Conservation (phyloP, 192 early-diverging fungal species). For the Coemansia sp. region DNA sequence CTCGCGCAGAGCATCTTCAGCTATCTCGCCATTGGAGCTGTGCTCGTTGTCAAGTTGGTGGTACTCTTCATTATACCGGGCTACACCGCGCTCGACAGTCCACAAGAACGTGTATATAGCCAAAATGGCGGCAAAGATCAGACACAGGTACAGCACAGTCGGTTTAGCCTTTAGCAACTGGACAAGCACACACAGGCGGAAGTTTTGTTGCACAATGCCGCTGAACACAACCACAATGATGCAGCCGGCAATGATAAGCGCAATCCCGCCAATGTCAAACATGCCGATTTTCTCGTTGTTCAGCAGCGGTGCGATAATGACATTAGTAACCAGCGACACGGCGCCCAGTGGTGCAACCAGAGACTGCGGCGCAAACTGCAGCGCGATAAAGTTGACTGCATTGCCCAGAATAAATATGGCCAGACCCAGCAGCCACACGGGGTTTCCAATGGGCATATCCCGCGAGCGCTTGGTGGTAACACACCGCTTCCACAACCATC, state of each 20-base stretch:
- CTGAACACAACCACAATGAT: constrained; percentile 72
- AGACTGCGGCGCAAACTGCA: constrained; percentile 82
- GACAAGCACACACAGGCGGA: constrained; percentile 69
- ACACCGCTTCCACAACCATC: not conserved
- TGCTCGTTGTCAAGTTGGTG: not conserved
- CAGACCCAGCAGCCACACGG: constrained; percentile 66
- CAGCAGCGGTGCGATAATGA: constrained; percentile 72
- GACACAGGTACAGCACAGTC: constrained; percentile 64
- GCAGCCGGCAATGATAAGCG: constrained; percentile 72
- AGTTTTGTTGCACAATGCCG: constrained; percentile 60
- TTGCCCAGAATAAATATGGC: constrained; percentile 70
- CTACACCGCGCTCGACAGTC: constrained; percentile 53
- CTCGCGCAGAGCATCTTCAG: not conserved
- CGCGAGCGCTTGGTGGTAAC: not conserved
- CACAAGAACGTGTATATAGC: constrained; percentile 60
- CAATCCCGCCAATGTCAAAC: constrained; percentile 69
- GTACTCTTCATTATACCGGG: not conserved
- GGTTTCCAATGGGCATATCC: constrained; percentile 29
- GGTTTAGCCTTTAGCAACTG: constrained; percentile 60
- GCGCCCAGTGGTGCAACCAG: constrained; percentile 75
- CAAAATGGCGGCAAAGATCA: constrained; percentile 56
- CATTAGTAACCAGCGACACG: constrained; percentile 76
- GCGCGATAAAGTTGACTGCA: constrained; percentile 66
- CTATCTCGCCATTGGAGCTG: too few species aligned
- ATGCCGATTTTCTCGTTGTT: constrained; percentile 68